Percentiles rank a stretch among this genome's conserved stretches.
Conservation (phyloP, 2,329 filamentous ascomycete species). For the Neopestalotiopsis rosae region DNA sequence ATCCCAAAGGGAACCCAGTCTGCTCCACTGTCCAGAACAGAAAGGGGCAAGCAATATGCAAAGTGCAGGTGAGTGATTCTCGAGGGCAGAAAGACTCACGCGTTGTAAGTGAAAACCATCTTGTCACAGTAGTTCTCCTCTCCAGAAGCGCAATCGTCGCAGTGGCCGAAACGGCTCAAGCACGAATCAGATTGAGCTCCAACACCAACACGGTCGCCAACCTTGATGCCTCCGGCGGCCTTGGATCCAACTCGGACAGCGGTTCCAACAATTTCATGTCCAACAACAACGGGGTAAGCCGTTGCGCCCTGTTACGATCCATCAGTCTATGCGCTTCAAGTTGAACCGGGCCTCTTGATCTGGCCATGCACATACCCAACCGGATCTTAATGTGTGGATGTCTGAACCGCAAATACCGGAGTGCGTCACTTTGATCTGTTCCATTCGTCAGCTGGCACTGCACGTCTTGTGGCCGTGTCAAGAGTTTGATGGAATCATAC, state of each 20-base stretch:
- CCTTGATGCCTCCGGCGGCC: conserved; percentile 41
- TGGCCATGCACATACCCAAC: neutral
- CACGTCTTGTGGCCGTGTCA: neutral
- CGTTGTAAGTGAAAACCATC: conserved; percentile 48
- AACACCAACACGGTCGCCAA: conserved; percentile 59
- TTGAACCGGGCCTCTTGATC: neutral
- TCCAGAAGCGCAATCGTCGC: conserved; percentile 26
- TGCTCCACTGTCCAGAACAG: neutral
- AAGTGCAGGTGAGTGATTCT: neutral
- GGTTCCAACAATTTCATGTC: conserved; percentile 55
- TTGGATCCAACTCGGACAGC: conserved; percentile 45
- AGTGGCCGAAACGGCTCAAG: conserved; percentile 33
- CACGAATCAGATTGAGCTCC: conserved; percentile 54
- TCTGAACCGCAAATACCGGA: conserved; percentile 9
- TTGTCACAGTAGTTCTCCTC: conserved; percentile 29
- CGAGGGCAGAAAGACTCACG: conserved; percentile 25
- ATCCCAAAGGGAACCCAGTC: too few species aligned
- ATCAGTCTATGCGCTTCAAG: neutral
- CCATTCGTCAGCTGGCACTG: neutral
- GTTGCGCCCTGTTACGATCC: neutral
- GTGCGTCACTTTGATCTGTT: conserved; percentile 13
- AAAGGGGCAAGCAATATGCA: neutral
- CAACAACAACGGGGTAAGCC: conserved; percentile 36
- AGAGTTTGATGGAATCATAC: neutral
- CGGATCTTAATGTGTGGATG: conserved; percentile 9